phyloP scores from a whole-genome alignment of 805 yeast species.

The Yamadazyma endophytica region DNA sequence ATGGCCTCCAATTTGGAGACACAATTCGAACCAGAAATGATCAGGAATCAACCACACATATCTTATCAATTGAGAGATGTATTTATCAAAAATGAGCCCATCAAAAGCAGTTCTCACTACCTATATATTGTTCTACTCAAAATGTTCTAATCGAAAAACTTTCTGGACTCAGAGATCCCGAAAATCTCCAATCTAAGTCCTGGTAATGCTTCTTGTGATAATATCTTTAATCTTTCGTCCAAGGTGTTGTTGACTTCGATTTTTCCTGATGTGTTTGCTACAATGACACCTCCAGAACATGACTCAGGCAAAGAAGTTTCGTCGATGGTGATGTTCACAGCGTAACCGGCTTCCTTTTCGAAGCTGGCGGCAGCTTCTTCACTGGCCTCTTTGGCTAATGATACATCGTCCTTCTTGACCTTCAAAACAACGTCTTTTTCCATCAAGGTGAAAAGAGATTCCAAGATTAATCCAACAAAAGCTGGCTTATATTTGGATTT shows the following conservation, averaged over 20 bases:
- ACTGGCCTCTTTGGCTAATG: slow-evolving; percentile 56
- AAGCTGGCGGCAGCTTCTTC: slow-evolving; percentile 60
- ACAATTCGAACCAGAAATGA: no score
- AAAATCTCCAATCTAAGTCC: slow-evolving; percentile 87
- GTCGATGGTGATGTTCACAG: slow-evolving; percentile 52
- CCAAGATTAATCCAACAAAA: slow-evolving; percentile 75
- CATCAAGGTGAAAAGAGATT: slow-evolving; percentile 64
- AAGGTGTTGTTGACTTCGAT: slow-evolving; percentile 89
- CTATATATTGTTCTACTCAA: no score
- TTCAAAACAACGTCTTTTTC: slow-evolving; percentile 63
- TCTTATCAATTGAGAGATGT: no score
- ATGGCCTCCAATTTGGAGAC: no score
- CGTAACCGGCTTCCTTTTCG: slow-evolving; percentile 56
- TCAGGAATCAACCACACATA: no score
- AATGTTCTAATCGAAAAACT: slow-evolving; percentile 84
- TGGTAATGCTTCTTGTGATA: slow-evolving; percentile 84
- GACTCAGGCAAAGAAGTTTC: slow-evolving; percentile 58
- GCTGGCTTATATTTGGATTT: slow-evolving; percentile 60
- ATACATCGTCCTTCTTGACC: slow-evolving; percentile 65
- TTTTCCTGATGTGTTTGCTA: slow-evolving; percentile 68
- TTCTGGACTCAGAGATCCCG: slow-evolving; percentile 80
- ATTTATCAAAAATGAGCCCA: no score
- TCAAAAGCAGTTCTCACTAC: no score
- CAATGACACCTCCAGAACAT: slow-evolving; percentile 80
- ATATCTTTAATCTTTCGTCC: slow-evolving; percentile 85